Conservation (phyloP, 2,329 filamentous ascomycete genomes). For the Aspergillus thermomutatus region DNA sequence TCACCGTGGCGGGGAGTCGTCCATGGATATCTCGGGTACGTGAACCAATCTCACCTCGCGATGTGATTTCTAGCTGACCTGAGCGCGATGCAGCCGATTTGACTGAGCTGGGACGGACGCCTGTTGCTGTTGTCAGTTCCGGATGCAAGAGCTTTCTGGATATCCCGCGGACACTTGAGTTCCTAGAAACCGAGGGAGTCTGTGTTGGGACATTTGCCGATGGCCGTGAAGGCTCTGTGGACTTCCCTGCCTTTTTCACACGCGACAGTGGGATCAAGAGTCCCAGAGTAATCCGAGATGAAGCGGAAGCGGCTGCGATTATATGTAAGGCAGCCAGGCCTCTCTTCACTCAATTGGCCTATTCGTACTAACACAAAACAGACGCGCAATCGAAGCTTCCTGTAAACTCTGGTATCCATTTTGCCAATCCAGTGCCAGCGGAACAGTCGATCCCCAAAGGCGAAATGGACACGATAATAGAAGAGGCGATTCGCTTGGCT, state of each 20-base stretch:
- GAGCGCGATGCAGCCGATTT: conserved; percentile 65
- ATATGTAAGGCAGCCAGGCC: conserved; percentile 55
- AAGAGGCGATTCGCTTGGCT: conserved; percentile 64
- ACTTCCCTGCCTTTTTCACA: conserved; percentile 92
- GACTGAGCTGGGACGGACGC: conserved; percentile 85
- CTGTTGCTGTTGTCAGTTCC: conserved; percentile 81
- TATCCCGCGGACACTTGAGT: conserved; percentile 83
- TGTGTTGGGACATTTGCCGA: conserved; percentile 87
- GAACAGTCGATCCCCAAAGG: conserved; percentile 65
- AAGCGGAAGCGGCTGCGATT: conserved; percentile 83
- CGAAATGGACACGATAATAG: conserved; percentile 68
- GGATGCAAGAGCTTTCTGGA: conserved; percentile 97
- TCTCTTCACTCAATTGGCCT: not conserved
- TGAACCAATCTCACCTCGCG: not conserved
- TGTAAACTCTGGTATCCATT: conserved; percentile 74
- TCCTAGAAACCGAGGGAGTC: conserved; percentile 67
- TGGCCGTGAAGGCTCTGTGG: conserved; percentile 66
- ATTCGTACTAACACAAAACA: conserved; percentile 23
- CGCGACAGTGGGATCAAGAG: conserved; percentile 80
- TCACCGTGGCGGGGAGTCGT: conserved; percentile 79
- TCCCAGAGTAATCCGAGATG: conserved; percentile 69
- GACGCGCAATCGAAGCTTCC: conserved; percentile 70
- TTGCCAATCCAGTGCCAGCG: conserved; percentile 83
- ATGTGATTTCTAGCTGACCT: not conserved
- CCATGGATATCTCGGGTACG: conserved; percentile 77